Evolutionary conservation across 371 early-diverging fungal species (phyloP), one percentile per base, ranked within the genome.

Genomic region (Circinella umbellata): DNA sequence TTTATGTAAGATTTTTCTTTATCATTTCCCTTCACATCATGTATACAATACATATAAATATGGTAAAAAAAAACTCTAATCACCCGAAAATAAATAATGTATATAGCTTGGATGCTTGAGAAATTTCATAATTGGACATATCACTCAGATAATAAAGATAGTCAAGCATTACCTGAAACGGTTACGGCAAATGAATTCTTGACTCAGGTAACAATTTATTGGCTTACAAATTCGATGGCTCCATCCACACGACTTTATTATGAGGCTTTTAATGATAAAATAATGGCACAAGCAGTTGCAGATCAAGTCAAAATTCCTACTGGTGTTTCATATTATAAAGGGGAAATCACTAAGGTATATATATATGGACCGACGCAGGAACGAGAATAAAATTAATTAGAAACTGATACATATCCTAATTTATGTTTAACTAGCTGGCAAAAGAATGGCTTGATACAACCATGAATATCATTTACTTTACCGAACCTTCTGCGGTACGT

Each of bases 221-320:
- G 88, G 76, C 72, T 88, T 27, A 92, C 91, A 2, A 79, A 86
- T 38, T 79, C 86, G 0, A 89, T 91, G 68, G 81, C 90, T 0
- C 82, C 86, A 1, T 91, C 91, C 1, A 84, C 85, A 49, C 78
- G 92, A 38, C 73, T 91, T 8, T 92, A 92, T 67, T 86, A 89
- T 70, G 91, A 92, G 9, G 47, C 27, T 37, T 69, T 78, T 35
- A 76, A 76, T 59, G 48, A 73, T 0, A 80, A 11, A 18, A n/a
- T 86, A 51, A 49, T 80, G 61, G 63, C 70, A 15, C 68, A 73
- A 62, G 20, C 81, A 11, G 60, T 82, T 1, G 18, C 66, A 35
- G 70, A 73, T 8, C 74, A 73, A 15, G 73, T 86, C 9, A 70
- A 73, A 4, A 75, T 86, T 3, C 90, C 90, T 36, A 80, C 84